Conservation (phyloP, 148 eudicot genomes). For the Vaccinium myrtillus region DNA sequence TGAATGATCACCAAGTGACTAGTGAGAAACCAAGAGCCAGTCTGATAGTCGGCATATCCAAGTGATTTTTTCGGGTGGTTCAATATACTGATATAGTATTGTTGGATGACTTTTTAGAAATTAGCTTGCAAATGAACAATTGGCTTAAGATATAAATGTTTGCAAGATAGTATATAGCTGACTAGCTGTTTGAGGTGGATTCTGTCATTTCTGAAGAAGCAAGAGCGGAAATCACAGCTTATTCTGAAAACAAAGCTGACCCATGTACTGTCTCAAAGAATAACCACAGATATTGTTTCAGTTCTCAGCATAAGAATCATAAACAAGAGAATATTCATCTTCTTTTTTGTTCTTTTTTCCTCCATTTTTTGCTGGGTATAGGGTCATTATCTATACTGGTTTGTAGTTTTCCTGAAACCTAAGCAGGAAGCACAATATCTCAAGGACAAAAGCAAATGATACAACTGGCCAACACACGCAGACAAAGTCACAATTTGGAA, state of each 20-base stretch:
- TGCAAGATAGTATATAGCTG: not conserved
- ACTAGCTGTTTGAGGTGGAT: not conserved
- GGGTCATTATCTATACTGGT: not conserved
- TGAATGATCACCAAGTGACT: too few species aligned
- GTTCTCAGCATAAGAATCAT: slow-evolving; percentile 5
- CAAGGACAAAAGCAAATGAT: not conserved
- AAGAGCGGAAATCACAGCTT: not conserved
- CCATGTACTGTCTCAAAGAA: not conserved
- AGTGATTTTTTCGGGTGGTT: too few species aligned
- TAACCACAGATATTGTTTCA: not conserved
- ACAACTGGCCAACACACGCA: not conserved
- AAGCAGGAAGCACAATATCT: not conserved
- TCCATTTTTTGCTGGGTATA: too few species aligned
- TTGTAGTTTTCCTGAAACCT: not conserved
- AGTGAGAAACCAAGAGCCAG: too few species aligned
- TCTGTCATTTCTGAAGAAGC: not conserved
- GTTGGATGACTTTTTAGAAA: too few species aligned
- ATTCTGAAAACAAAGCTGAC: not conserved
- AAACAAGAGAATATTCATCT: not conserved
- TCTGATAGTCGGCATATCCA: too few species aligned
- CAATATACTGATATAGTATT: too few species aligned
- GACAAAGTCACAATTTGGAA: not conserved
- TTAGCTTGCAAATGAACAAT: not conserved
- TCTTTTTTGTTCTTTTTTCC: too few species aligned
- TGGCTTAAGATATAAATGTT: not conserved